Conservation (phyloP, 495 filamentous ascomycete genomes). For the Copromyces sp. region DNA sequence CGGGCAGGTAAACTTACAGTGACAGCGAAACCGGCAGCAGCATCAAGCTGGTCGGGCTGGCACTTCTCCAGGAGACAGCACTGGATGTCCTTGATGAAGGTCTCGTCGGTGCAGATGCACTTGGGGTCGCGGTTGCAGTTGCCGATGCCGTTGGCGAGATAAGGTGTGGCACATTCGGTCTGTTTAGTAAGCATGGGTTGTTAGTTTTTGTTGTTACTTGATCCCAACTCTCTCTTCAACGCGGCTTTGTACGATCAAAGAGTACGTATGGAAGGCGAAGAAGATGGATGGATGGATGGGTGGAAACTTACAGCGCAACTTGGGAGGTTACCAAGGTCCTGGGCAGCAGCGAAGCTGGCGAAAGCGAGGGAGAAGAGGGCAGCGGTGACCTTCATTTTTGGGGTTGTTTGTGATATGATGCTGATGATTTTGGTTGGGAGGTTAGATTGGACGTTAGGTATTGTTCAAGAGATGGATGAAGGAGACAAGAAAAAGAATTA, state of each 20-base stretch:
- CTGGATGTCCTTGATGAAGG: slow-evolving; percentile 50
- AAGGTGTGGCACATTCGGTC: slow-evolving; percentile 44
- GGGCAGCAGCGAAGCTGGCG: slow-evolving; percentile 26
- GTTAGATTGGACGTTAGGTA: neutral
- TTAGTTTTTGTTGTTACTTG: neutral
- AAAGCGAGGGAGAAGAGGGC: slow-evolving; percentile 22
- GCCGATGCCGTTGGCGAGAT: slow-evolving; percentile 36
- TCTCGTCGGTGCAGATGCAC: slow-evolving; percentile 57
- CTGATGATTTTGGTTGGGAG: neutral
- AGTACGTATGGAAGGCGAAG: neutral
- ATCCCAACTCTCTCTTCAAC: neutral
- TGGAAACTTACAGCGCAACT: slow-evolving; percentile 40
- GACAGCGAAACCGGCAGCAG: slow-evolving; percentile 25
- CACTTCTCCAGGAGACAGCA: slow-evolving; percentile 58
- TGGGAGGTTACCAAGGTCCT: slow-evolving; percentile 36
- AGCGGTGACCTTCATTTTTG: slow-evolving; percentile 30
- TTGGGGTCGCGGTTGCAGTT: slow-evolving; percentile 47
- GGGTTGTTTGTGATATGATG: neutral
- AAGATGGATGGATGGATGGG: neutral
- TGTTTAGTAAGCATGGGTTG: slow-evolving; percentile 15
- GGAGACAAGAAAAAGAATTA: neutral
- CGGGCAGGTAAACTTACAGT: slow-evolving; percentile 6
- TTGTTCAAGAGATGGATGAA: neutral
- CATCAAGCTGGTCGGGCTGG: slow-evolving; percentile 38
- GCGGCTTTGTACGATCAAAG: slow-evolving; percentile 1